Evolutionary conservation across 2,329 filamentous ascomycete genomes (phyloP).

Genomic region (Dothistroma pini): DNA sequence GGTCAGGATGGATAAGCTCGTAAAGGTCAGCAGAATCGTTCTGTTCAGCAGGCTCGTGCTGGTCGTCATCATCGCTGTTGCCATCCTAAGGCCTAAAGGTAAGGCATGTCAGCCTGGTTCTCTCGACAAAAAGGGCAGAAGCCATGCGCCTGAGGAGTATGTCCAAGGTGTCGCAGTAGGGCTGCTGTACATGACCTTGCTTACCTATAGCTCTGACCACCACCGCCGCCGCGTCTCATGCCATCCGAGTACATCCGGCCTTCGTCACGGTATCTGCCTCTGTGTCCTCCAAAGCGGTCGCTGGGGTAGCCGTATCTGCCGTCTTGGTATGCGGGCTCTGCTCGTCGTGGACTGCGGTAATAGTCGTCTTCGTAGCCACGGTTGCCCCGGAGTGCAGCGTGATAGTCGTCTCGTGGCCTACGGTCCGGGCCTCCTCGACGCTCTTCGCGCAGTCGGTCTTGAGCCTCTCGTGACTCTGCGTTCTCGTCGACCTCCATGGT

Average conservation of each 20-base stretch:
- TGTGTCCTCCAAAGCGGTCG: constrained; percentile 18
- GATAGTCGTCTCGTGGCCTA: constrained; percentile 19
- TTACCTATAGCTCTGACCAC: constrained; percentile 25
- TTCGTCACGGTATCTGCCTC: constrained; percentile 27
- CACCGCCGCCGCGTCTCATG: constrained; percentile 21
- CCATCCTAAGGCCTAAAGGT: background rate
- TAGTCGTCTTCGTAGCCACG: constrained; percentile 25
- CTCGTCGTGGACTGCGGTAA: constrained; percentile 26
- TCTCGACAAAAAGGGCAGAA: constrained; percentile 3
- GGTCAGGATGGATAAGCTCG: background rate
- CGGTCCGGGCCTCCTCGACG: constrained; percentile 29
- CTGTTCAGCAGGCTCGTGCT: background rate
- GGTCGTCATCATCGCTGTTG: background rate
- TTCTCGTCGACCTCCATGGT: constrained; percentile 45
- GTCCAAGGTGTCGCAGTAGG: no score
- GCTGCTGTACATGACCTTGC: no score
- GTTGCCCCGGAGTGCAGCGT: constrained; percentile 22
- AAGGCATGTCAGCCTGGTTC: no score
- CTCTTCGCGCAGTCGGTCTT: constrained; percentile 33
- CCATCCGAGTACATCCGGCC: constrained; percentile 32
- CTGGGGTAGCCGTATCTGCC: constrained; percentile 42
- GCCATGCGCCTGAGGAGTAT: no score
- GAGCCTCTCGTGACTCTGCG: constrained; percentile 28
- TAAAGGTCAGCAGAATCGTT: background rate
- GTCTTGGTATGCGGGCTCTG: constrained; percentile 40